phyloP scores from a whole-genome alignment of 2,329 filamentous ascomycete species.

The Pezicula carpinea region DNA sequence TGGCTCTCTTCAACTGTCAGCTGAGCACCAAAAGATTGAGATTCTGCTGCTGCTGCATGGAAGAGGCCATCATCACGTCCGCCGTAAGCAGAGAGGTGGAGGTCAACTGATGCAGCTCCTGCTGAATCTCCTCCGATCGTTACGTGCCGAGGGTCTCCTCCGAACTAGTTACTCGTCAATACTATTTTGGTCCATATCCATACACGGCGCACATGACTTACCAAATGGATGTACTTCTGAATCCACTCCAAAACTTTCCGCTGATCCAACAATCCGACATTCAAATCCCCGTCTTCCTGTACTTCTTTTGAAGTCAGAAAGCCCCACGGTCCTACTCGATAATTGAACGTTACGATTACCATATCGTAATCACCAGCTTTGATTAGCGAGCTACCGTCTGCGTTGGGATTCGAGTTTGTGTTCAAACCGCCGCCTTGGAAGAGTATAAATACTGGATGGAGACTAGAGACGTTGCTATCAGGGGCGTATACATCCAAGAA shows the following conservation, averaged over 20 bases:
- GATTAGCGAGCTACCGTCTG: conserved; percentile 58
- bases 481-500: conserved; percentile 63
- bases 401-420: conserved; percentile 40
- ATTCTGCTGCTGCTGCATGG: conserved; percentile 45
- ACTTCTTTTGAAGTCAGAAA: conserved; percentile 61
- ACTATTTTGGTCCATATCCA: neutral
- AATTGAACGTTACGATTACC: conserved; percentile 70
- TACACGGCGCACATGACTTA: conserved; percentile 19
- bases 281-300: conserved; percentile 45
- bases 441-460: conserved; percentile 54
- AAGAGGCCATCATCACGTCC: conserved; percentile 45
- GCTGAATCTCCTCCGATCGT: conserved; percentile 65
- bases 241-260: conserved; percentile 67
- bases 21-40: conserved; percentile 46
- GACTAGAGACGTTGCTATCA: conserved; percentile 39
- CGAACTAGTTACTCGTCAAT: conserved; percentile 44
- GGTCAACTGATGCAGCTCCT: conserved; percentile 59
- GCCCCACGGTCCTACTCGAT: conserved; percentile 69
- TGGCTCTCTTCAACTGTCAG: conserved; percentile 41
- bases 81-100: conserved; percentile 56
- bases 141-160: conserved; percentile 64
- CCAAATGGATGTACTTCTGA: conserved; percentile 53
- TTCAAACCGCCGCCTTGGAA: conserved; percentile 61
- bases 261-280: conserved; percentile 69
- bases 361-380: conserved; percentile 54